These are phyloP conservation scores for Mrakiaceae sp. DNA, from an alignment of 1,284 basidiomycete species.

Conservation along the genomic window DNA sequence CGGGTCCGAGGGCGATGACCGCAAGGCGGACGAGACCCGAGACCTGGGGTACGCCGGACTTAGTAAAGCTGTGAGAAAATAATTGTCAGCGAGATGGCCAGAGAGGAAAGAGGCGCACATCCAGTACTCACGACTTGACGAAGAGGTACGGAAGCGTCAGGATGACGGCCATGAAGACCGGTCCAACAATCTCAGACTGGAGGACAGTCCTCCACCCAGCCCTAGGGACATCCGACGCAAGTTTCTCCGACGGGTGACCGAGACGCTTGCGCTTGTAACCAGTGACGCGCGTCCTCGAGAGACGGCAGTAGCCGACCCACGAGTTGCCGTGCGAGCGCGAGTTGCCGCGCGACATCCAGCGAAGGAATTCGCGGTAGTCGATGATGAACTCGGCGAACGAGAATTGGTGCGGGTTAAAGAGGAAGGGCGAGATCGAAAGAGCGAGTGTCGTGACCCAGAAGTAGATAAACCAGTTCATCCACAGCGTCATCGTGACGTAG, in stretches of 20 bases:
- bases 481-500: slow-evolving; percentile 78
- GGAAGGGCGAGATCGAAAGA: slow-evolving; percentile 80
- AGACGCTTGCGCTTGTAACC: slow-evolving; percentile 95
- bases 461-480: slow-evolving; percentile 84
- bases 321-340: slow-evolving; percentile 92
- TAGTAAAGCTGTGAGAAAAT: slow-evolving; percentile 67
- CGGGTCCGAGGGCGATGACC: slow-evolving; percentile 83
- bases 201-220: slow-evolving; percentile 81
- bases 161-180: slow-evolving; percentile 65
- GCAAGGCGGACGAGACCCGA: slow-evolving; percentile 83
- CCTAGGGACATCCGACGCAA: slow-evolving; percentile 81
- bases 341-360: slow-evolving; percentile 96
- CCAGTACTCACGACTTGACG: slow-evolving; percentile 31
- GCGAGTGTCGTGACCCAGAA: slow-evolving; percentile 88
- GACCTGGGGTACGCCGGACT: slow-evolving; percentile 38
- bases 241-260: slow-evolving; percentile 86
- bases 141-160: slow-evolving; percentile 80
- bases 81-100: not conserved
- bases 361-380: slow-evolving; percentile 89
- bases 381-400: slow-evolving; percentile 88
- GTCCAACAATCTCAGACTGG: slow-evolving; percentile 77
- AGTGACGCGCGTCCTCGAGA: slow-evolving; percentile 88
- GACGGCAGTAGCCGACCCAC: slow-evolving; percentile 93
- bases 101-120: not conserved
- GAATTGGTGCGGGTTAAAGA: slow-evolving; percentile 97